Conservation (phyloP, 2,329 filamentous ascomycete genomes). For the Rhinocladiella similis region DNA sequence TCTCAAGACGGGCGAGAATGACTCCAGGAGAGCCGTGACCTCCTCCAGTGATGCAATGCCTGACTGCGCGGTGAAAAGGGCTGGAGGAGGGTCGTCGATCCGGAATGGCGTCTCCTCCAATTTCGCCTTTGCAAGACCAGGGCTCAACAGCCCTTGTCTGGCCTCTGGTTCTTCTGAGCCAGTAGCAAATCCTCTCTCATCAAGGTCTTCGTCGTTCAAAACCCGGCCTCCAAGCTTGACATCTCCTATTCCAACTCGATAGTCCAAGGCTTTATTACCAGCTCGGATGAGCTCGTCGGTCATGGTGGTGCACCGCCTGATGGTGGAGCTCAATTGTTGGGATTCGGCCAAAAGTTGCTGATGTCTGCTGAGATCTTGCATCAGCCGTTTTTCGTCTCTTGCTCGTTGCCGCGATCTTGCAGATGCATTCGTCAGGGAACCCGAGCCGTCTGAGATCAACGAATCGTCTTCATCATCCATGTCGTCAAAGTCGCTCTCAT, state of each 20-base stretch:
- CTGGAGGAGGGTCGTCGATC: neutral
- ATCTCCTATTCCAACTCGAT: conserved; percentile 76
- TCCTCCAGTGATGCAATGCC: neutral
- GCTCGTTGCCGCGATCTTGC: conserved; percentile 55
- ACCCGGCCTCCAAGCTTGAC: conserved; percentile 80
- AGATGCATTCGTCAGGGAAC: conserved; percentile 40
- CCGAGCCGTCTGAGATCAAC: conserved; percentile 33
- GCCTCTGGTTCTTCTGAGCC: conserved; percentile 12
- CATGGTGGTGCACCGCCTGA: conserved; percentile 85
- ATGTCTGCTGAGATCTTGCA: conserved; percentile 82
- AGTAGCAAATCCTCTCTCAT: conserved; percentile 21
- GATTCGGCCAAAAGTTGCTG: conserved; percentile 85
- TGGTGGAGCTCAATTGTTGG: conserved; percentile 91
- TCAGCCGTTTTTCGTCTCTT: conserved; percentile 78
- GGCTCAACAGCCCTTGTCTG: conserved; percentile 26
- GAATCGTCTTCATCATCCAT: conserved; percentile 36
- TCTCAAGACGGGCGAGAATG: neutral
- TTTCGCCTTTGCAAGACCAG: conserved; percentile 19
- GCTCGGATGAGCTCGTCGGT: conserved; percentile 89
- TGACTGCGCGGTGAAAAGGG: neutral
- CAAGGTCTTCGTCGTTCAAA: conserved; percentile 65
- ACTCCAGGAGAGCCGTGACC: neutral
- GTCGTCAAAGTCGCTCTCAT: conserved; percentile 23
- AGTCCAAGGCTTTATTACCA: conserved; percentile 81
- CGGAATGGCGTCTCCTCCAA: conserved; percentile 19